phyloP scores from a whole-genome alignment of 768 basidiomycete species.

The Serpula lacrymans region DNA sequence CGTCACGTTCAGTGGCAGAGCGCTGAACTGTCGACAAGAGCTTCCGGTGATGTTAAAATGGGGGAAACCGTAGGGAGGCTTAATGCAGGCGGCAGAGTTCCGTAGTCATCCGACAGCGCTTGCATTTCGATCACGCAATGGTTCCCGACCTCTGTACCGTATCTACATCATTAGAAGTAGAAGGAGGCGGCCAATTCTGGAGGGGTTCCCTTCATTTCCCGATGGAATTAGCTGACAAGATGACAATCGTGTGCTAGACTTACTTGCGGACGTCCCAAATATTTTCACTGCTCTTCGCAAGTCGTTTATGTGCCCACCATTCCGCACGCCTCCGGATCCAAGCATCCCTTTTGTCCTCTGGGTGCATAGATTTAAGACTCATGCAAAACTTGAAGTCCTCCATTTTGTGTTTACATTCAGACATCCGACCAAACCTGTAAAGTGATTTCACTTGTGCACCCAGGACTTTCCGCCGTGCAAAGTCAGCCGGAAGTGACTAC shows the following conservation, averaged over 20 bases:
- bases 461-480: conserved; percentile 47
- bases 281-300: conserved; percentile 86
- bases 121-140: conserved; percentile 14
- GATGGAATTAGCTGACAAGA: background rate
- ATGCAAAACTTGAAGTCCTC: conserved; percentile 97
- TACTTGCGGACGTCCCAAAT: conserved; percentile 90
- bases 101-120: background rate
- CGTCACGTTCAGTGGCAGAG: too few relatives aligned
- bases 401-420: conserved; percentile 71
- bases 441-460: conserved; percentile 78
- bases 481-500: too few relatives aligned
- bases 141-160: conserved; percentile 18
- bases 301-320: conserved; percentile 86
- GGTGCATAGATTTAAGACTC: conserved; percentile 72
- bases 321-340: conserved; percentile 89
- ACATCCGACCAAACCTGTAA: conserved; percentile 79
- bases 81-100: background rate
- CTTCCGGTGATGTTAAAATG: background rate
- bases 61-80: background rate
- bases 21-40: too few relatives aligned
- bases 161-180: conserved; percentile 16
- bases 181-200: conserved; percentile 26
- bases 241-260: conserved; percentile 19
- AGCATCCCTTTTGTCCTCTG: conserved; percentile 71
- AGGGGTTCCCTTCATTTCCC: conserved; percentile 15